Evolutionary conservation across 169 alveolate species (phyloP), one percentile per base, ranked within the genome.

Genomic region (Amoebophrya sp.): DNA sequence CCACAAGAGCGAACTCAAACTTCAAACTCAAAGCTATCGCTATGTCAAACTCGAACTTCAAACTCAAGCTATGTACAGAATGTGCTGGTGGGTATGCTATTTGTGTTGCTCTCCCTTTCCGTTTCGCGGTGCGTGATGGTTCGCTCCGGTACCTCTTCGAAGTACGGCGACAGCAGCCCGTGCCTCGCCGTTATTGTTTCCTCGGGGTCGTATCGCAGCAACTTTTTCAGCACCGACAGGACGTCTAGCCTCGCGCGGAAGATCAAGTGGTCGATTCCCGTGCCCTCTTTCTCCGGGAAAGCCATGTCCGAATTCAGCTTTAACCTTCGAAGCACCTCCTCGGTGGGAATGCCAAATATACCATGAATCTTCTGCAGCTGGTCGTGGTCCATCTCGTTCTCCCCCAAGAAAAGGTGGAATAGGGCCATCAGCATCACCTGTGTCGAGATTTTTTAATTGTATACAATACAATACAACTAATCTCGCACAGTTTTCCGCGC

Each of bases 361-460:
- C 65, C 65, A 91, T 96, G 97, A 26, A 97, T 97, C 94, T 95
- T 96, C 89, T 94, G 91, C 78, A 96, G 95, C 94, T 96, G 95
- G 91, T 97, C 98, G 89, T 33, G 24, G 24, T 97, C 98, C 41
- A 96, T 90, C 95, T 97, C 98, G 94, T 97, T 96, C 34, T 95
- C 95, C 24, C 98, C 98, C 39, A 98, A 98, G 93, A 97, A 97
- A 38, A 97, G 95, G 12, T 98, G 98, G 93, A 96, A 96, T 38
- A 96, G 94, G n/a, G 97, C 94, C 41, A 96, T 93, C 76, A 97
- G 95, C 76, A 14, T 10, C n/a, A 14, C n/a, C 76, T 23, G 23
- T 14, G 76, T 10, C 23, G 10, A 23, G 76, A 53, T 10, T 53
- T 23, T 23, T 23, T 23, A 10, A 53, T 53, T 53, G 76, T 23